Evolutionary conservation across 1,139 yeast species (phyloP), one percentile per base, ranked within the genome.

Genomic region (Pneumocystis carinii): DNA sequence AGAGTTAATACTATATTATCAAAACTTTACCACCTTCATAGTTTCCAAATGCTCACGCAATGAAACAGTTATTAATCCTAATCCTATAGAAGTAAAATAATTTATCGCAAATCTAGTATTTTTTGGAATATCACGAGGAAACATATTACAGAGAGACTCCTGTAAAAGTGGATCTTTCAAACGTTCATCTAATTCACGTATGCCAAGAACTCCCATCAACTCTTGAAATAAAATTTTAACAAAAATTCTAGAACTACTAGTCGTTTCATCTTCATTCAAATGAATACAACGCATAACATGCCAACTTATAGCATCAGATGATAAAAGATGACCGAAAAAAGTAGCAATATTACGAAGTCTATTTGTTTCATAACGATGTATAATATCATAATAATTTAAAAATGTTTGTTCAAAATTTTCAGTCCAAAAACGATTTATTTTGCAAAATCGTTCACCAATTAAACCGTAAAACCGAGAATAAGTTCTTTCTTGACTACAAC

Each of bases 81-180:
- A 73, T 0, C 95, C 95, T 68, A 92, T 89, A 1, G 97, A 96
- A 0, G 97, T 90, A 74, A 90, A 92, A 72, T 80, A 92, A 71
- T 92, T 92, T 71, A 90, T 89, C 1, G 95, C 81, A 72, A 90
- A 92, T 65, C 94, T 75, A 65, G 84, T 78, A n/a, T 85, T 88
- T 62, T 75, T 76, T 67, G 74, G 65, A 67, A 74, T 60, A 68
- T 71, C 65, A 71, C 75, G 58, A 6, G 76, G 86, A 76, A 76
- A 84, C 75, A 76, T 66, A 10, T 64, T 68, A 62, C 72, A 65
- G 17, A 63, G 68, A 19, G 69, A 64, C 8, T 59, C 60, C 12
- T 61, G 66, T n/a, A 64, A 42, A 6, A 59, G 85, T 85, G 19
- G 70, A 62, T 78, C 80, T 10, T 81, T 75, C 65, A 81, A 78